phyloP scores from a whole-genome alignment of 2,329 filamentous ascomycete genomes.

The Hymenoscyphus salicellus region DNA sequence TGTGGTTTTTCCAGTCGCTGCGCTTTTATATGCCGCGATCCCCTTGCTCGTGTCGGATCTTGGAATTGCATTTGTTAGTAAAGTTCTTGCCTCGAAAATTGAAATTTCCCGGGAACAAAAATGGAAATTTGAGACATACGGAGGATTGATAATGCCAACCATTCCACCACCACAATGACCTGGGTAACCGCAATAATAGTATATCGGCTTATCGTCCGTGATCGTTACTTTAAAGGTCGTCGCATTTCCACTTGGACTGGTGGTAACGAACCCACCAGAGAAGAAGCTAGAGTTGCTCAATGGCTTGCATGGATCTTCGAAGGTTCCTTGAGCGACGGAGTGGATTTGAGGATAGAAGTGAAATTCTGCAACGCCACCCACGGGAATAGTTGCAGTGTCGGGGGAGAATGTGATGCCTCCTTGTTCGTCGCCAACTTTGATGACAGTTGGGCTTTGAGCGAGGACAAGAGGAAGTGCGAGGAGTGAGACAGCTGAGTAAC shows the following conservation, averaged over 20 bases:
- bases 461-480: conserved; percentile 10
- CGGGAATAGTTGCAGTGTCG: conserved; percentile 46
- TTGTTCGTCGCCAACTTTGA: conserved; percentile 32
- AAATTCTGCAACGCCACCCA: conserved; percentile 53
- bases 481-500: conserved; percentile 12
- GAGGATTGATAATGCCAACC: conserved; percentile 44
- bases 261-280: conserved; percentile 26
- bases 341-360: conserved; percentile 53
- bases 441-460: conserved; percentile 24
- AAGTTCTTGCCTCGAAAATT: neutral
- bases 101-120: neutral
- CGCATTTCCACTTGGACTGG: conserved; percentile 20
- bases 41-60: conserved; percentile 7
- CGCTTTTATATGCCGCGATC: conserved; percentile 1
- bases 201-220: conserved; percentile 41
- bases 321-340: conserved; percentile 43
- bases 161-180: conserved; percentile 45
- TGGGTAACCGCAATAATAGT: conserved; percentile 43
- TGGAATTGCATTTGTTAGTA: neutral
- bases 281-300: conserved; percentile 30
- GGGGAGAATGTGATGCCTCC: conserved; percentile 48
- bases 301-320: conserved; percentile 37
- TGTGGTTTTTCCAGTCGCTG: conserved; percentile 3
- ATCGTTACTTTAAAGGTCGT: conserved; percentile 43
- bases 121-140: conserved; percentile 26